Percentiles rank a stretch among this genome's conserved stretches.
Evolutionary conservation across 805 yeast species (phyloP).

Genomic region (Novakomyces olei): DNA sequence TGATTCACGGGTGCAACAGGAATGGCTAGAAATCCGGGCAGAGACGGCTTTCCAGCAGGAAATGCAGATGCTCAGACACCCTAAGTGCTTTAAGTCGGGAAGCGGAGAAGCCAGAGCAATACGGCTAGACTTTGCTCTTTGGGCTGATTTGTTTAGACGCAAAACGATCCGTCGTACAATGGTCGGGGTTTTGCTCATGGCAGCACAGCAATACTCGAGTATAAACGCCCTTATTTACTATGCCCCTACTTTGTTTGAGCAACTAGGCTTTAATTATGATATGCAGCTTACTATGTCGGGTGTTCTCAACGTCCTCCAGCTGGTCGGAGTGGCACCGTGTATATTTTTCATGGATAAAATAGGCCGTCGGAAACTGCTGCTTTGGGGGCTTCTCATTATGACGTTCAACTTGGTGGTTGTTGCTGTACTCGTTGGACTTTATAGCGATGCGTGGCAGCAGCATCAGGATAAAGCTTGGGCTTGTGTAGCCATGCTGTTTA

Average conservation of each 20-base stretch:
- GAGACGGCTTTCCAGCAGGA: slow-evolving; percentile 11
- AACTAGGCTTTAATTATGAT: slow-evolving; percentile 54
- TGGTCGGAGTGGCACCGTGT: slow-evolving; percentile 64
- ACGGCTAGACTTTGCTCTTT: too few species aligned
- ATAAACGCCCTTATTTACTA: slow-evolving; percentile 89
- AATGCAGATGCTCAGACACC: too few species aligned
- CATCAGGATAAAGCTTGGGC: too few species aligned
- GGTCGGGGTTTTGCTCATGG: too few species aligned
- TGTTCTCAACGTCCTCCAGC: slow-evolving; percentile 81
- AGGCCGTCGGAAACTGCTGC: slow-evolving; percentile 63
- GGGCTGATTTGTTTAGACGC: too few species aligned
- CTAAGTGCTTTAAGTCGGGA: too few species aligned
- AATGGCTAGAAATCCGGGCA: slow-evolving; percentile 12
- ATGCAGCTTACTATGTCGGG: slow-evolving; percentile 85
- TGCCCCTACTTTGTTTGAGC: slow-evolving; percentile 71
- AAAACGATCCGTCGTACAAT: too few species aligned
- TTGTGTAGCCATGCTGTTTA: too few species aligned
- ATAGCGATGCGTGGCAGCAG: too few species aligned
- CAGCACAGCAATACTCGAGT: slow-evolving; percentile 88
- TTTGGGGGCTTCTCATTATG: slow-evolving; percentile 68
- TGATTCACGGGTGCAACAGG: slow-evolving; percentile 8
- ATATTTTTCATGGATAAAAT: slow-evolving; percentile 65
- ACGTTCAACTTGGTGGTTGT: slow-evolving; percentile 47
- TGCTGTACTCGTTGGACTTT: too few species aligned
- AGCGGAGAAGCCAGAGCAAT: too few species aligned